phyloP scores from a whole-genome alignment of 192 early-diverging fungal genomes.

The Thoreauomyces humboldtii region DNA sequence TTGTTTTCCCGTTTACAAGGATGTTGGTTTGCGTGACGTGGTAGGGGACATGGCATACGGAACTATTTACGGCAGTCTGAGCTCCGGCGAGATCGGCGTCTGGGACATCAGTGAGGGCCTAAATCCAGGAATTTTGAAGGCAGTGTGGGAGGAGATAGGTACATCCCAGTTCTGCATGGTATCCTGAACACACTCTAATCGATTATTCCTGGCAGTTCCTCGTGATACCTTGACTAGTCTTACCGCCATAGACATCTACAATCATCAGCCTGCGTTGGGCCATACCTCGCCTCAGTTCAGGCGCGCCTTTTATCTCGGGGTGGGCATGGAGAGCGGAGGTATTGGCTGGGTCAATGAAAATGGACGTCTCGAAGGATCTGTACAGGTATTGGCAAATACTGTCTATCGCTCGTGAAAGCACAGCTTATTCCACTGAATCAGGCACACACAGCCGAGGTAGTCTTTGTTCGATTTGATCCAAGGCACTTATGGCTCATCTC shows the following conservation, averaged over 20 bases:
- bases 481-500: conserved; percentile 30
- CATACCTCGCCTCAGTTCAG: neutral
- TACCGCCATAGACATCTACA: conserved; percentile 29
- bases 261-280: neutral
- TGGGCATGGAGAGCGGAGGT: conserved; percentile 21
- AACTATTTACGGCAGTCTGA: conserved; percentile 31
- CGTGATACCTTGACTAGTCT: conserved; percentile 32
- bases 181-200: neutral
- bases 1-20: conserved; percentile 44
- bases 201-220: conserved; percentile 14
- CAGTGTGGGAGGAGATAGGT: conserved; percentile 40
- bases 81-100: conserved; percentile 40
- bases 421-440: too few species aligned
- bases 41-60: conserved; percentile 39
- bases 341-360: conserved; percentile 17
- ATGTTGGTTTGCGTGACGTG: conserved; percentile 22
- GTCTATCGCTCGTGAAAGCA: too few species aligned
- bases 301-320: conserved; percentile 16
- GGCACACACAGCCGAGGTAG: conserved; percentile 36
- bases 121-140: conserved; percentile 42
- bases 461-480: conserved; percentile 23
- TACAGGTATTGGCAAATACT: conserved; percentile 14
- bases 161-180: too few species aligned
- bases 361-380: conserved; percentile 9
- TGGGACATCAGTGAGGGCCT: conserved; percentile 23